Evolutionary conservation across 2,329 filamentous ascomycete species (phyloP), one percentile per base, ranked within the genome.

Genomic region (Hypoxylon sp.): DNA sequence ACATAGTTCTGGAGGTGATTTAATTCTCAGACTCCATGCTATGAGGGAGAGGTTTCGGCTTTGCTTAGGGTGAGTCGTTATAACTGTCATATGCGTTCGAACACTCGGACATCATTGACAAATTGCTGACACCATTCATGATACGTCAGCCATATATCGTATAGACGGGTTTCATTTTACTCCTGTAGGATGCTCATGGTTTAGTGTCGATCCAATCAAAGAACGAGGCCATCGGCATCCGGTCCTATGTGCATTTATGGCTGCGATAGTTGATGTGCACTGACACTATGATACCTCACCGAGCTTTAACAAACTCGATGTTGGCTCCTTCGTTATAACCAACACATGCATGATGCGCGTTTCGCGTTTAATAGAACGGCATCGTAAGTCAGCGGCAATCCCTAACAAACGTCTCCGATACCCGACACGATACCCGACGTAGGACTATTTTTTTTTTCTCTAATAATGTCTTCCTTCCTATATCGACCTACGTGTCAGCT

Each of bases 401-500:
- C 8, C 39, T 44, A 44, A 44, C 1, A 22, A 3, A 17, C 17
- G 17, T 44, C 9, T 9, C 39, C 39, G 39, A 44, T 44, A 44
- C 17, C 39, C 39, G 39, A 17, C 10, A 44, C 39, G 39, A 44
- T 44, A 44, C 39, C 39, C 39, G 39, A n/a, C 3, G 39, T 44
- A 44, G 39, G 39, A 44, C 39, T 17, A 10, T 22, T 22, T 44
- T 9, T 19, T 19, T 3, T 22, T 22, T 22, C 19, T 22, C 3
- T n/a, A 14, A 14, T 17, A 19, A 22, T 44, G 8, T 8, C 39
- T 11, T 44, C 39, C 39, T 44, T 44, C 39, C 39, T 44, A 44
- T 44, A 44, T 19, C 39, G 17, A 44, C 39, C 17, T 44, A 44
- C 39, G 39, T 44, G 39, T 44, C 39, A 44, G 39, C 39, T 44